Conservation (phyloP, 371 early-diverging fungal species). For the Synchytrium microbalum region DNA sequence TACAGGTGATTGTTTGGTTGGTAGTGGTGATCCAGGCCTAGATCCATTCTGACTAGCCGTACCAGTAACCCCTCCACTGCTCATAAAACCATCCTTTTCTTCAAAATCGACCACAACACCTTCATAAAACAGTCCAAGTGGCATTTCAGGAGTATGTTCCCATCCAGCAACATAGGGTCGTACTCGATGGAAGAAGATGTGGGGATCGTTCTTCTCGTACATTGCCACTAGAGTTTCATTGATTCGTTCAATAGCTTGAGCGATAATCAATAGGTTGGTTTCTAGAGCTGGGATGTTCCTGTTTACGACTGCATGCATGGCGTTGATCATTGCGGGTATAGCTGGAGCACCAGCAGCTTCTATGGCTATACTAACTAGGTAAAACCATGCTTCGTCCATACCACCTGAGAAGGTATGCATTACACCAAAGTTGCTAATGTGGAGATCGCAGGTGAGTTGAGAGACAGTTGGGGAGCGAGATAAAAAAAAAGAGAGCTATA, state of each 20-base stretch:
- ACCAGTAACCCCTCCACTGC: slow-evolving; percentile 64
- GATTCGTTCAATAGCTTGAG: slow-evolving; percentile 49
- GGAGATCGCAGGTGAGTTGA: background rate
- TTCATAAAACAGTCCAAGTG: slow-evolving; percentile 67
- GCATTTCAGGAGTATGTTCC: slow-evolving; percentile 82
- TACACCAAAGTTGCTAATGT: slow-evolving; percentile 63
- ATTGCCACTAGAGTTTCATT: slow-evolving; percentile 65
- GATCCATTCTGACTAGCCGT: background rate
- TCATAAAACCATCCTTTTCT: background rate
- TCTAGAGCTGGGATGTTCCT: slow-evolving; percentile 32
- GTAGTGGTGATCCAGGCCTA: background rate
- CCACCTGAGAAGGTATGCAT: slow-evolving; percentile 81
- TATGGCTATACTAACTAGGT: slow-evolving; percentile 81
- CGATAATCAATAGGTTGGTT: slow-evolving; percentile 53
- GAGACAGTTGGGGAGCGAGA: too few relatives aligned
- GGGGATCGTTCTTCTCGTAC: slow-evolving; percentile 86
- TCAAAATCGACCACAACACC: slow-evolving; percentile 2
- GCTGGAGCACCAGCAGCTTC: slow-evolving; percentile 83
- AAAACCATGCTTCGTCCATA: slow-evolving; percentile 95
- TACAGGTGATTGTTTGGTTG: background rate
- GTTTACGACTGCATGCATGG: slow-evolving; percentile 19
- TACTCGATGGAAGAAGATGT: slow-evolving; percentile 90
- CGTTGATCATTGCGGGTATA: slow-evolving; percentile 34
- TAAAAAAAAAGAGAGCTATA: too few relatives aligned
- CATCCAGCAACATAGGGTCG: slow-evolving; percentile 89